phyloP scores from a whole-genome alignment of 1,284 basidiomycete species.

The Trametes versicolor region DNA sequence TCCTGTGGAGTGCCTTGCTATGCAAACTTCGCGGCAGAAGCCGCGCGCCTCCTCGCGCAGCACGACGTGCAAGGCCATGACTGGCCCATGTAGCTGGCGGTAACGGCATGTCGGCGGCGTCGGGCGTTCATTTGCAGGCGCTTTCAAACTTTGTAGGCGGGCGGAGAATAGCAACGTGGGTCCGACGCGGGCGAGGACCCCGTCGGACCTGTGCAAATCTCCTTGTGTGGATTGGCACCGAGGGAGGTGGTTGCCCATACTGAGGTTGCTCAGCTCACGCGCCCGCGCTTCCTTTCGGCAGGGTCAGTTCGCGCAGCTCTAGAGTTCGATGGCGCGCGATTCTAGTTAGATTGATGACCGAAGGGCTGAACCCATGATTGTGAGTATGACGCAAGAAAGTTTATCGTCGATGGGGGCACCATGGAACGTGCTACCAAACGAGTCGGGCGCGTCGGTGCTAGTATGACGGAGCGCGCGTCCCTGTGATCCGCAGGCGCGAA shows the following conservation, averaged over 20 bases:
- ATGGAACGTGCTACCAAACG: constrained; percentile 38
- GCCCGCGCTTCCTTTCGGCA: constrained; percentile 33
- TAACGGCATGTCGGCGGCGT: constrained; percentile 22
- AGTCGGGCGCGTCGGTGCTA: constrained; percentile 29
- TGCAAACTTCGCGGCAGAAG: constrained; percentile 33
- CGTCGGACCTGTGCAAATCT: constrained; percentile 32
- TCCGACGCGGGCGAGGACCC: constrained; percentile 17
- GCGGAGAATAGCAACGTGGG: constrained; percentile 33
- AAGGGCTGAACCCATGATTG: constrained; percentile 26
- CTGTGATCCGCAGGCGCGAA: constrained; percentile 32
- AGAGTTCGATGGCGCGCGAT: constrained; percentile 34
- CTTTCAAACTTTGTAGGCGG: constrained; percentile 23
- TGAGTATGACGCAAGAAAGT: constrained; percentile 26
- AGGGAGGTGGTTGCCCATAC: constrained; percentile 33
- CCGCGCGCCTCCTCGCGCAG: constrained; percentile 27
- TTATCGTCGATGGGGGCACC: constrained; percentile 21
- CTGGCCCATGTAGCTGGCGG: constrained; percentile 15
- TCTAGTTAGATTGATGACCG: constrained; percentile 38
- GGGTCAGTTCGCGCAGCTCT: constrained; percentile 29
- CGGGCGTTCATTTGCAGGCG: constrained; percentile 22
- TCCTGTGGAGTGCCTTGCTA: constrained; percentile 22
- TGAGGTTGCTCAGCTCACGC: constrained; percentile 35
- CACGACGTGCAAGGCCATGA: constrained; percentile 22
- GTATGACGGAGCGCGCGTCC: constrained; percentile 33
- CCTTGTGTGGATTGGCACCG: constrained; percentile 31